phyloP scores from a whole-genome alignment of 2,329 filamentous ascomycete genomes.

The Botrytis squamosa region DNA sequence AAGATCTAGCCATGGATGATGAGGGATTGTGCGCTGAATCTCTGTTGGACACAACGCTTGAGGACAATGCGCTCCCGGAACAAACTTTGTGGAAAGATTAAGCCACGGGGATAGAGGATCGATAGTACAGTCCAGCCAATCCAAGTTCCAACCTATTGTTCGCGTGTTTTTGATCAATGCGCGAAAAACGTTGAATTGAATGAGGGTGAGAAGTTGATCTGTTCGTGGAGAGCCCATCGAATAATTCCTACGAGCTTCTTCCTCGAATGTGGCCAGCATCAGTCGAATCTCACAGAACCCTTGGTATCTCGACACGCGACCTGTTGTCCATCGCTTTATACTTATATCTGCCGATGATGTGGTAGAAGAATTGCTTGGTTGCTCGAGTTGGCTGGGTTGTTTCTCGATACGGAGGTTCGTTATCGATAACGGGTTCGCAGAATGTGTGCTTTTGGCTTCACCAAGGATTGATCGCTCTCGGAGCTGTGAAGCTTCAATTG shows the following conservation, averaged over 20 bases:
- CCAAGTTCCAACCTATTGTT: neutral
- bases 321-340: neutral
- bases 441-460: neutral
- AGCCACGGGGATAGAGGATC: conserved; percentile 32
- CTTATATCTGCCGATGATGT: neutral
- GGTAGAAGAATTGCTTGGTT: neutral
- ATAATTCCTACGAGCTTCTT: conserved; percentile 1
- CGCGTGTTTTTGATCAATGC: conserved; percentile 42
- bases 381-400: neutral
- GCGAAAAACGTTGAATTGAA: conserved; percentile 43
- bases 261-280: neutral
- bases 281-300: neutral
- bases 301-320: neutral
- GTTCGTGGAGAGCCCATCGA: neutral
- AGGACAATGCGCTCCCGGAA: conserved; percentile 39
- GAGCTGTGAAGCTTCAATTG: neutral
- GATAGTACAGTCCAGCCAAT: conserved; percentile 36
- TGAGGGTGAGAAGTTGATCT: conserved; percentile 10
- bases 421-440: neutral
- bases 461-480: neutral
- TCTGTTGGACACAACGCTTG: conserved; percentile 42
- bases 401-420: no score
- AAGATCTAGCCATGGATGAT: conserved; percentile 46
- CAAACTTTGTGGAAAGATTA: conserved; percentile 39
- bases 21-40: conserved; percentile 44